Evolutionary conservation across 805 yeast genomes (phyloP).

Genomic region (Candida khao-thaluensis): DNA sequence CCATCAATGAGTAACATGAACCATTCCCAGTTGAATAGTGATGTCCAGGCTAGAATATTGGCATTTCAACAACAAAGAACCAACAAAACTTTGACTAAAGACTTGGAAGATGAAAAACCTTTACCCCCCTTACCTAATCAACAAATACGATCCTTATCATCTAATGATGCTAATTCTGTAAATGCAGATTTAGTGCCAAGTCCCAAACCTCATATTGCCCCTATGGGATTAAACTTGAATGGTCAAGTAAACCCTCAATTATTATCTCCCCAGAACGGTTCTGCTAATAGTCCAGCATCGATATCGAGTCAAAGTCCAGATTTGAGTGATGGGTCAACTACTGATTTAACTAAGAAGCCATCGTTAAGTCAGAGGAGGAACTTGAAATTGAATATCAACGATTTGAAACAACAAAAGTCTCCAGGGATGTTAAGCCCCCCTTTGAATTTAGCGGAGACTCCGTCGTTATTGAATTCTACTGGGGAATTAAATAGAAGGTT

Average conservation of each 20-base stretch:
- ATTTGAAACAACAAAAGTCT: slow-evolving; percentile 23
- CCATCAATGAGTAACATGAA: slow-evolving; percentile 13
- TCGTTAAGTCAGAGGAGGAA: slow-evolving; percentile 56
- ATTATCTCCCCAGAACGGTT: not conserved
- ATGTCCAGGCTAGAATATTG: slow-evolving; percentile 79
- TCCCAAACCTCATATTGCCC: not conserved
- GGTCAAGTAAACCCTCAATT: not conserved
- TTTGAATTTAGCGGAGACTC: slow-evolving; percentile 8
- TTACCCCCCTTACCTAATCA: slow-evolving; percentile 28
- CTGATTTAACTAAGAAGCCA: slow-evolving; percentile 29
- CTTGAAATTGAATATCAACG: slow-evolving; percentile 47
- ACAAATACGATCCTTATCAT: slow-evolving; percentile 17
- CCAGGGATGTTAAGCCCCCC: slow-evolving; percentile 18
- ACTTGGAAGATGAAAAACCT: slow-evolving; percentile 18
- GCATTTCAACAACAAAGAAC: slow-evolving; percentile 83
- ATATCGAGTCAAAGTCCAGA: slow-evolving; percentile 6
- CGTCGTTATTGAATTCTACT: slow-evolving; percentile 19
- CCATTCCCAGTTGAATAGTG: slow-evolving; percentile 50
- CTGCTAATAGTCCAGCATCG: not conserved
- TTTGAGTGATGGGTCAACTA: not conserved
- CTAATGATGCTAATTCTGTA: slow-evolving; percentile 14
- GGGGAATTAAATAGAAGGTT: slow-evolving; percentile 38
- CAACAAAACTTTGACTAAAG: slow-evolving; percentile 9
- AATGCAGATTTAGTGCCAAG: not conserved
- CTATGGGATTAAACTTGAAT: not conserved